phyloP scores from a whole-genome alignment of 805 yeast species.

The Cyberlindnera nakhonratchasimensis region DNA sequence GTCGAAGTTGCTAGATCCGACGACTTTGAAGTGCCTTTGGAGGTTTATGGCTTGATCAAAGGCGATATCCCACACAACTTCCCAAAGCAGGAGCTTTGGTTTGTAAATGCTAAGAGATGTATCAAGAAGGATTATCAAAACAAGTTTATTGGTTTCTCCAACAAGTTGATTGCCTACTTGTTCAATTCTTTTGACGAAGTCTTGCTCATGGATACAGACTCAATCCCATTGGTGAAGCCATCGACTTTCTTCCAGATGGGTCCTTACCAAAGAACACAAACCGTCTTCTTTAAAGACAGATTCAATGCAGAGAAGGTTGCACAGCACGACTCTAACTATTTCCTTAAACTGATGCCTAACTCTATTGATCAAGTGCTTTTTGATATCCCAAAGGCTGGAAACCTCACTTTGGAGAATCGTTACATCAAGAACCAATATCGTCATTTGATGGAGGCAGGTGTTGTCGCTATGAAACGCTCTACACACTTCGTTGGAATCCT shows the following conservation, averaged over 20 bases:
- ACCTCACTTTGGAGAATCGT: conserved; percentile 33
- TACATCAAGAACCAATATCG: conserved; percentile 31
- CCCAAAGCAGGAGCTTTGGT: conserved; percentile 38
- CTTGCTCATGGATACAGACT: conserved; percentile 52
- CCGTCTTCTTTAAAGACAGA: conserved; percentile 46
- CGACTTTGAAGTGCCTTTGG: conserved; percentile 31
- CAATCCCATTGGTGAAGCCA: conserved; percentile 38
- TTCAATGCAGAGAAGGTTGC: conserved; percentile 21
- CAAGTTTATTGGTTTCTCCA: conserved; percentile 35
- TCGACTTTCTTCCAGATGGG: conserved; percentile 36
- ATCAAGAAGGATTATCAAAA: conserved; percentile 27
- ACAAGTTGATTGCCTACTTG: conserved; percentile 53
- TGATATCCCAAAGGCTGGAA: conserved; percentile 31
- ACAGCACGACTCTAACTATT: conserved; percentile 34
- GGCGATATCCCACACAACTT: conserved; percentile 24
- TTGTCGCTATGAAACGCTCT: conserved; percentile 29
- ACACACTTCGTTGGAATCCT: conserved; percentile 25
- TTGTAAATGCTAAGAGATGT: conserved; percentile 32
- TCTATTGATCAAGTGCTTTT: conserved; percentile 34
- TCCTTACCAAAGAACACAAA: conserved; percentile 28
- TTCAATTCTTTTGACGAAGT: conserved; percentile 58
- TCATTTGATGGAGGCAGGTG: conserved; percentile 38
- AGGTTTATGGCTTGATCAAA: conserved; percentile 23
- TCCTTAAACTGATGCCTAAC: conserved; percentile 41
- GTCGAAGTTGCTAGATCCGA: conserved; percentile 36